A percentile compares a stretch with the other conserved stretches of the same genome.
These are phyloP conservation scores for Scheffersomyces stambukii DNA, from an alignment of 1,139 yeast genomes.

Conservation along the genomic window DNA sequence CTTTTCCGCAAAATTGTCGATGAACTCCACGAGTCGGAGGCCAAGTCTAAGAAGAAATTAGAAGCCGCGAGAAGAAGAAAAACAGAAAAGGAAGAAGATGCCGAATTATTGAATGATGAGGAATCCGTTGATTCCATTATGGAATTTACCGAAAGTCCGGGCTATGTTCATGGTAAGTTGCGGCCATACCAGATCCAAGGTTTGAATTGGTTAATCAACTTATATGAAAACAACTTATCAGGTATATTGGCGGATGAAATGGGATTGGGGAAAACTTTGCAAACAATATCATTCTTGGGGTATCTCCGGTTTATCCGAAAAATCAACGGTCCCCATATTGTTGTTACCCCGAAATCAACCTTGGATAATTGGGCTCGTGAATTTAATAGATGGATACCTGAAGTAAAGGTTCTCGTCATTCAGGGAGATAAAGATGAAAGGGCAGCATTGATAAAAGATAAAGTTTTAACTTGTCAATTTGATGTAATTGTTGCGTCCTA, in stretches of 20 bases:
- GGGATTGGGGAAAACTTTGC: constrained; percentile 96
- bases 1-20: constrained; percentile 47
- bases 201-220: constrained; percentile 81
- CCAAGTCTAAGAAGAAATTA: constrained; percentile 10
- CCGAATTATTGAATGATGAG: constrained; percentile 57
- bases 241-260: constrained; percentile 97
- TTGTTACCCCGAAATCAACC: constrained; percentile 76
- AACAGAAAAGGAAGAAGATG: constrained; percentile 70
- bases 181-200: constrained; percentile 92
- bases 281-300: constrained; percentile 82
- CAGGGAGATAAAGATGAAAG: constrained; percentile 75
- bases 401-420: constrained; percentile 59
- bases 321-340: constrained; percentile 68
- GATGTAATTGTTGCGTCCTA: constrained; percentile 73
- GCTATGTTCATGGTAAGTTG: constrained; percentile 56
- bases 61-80: constrained; percentile 44
- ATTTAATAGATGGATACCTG: constrained; percentile 76
- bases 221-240: constrained; percentile 78
- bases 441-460: constrained; percentile 44
- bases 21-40: constrained; percentile 30
- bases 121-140: constrained; percentile 38
- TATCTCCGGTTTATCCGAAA: constrained; percentile 58
- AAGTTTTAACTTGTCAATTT: constrained; percentile 57
- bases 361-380: constrained; percentile 79
- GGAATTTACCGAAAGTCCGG: constrained; percentile 65